Evolutionary conservation across 163 green algal species (phyloP).

Genomic region (Picocystis sp.): DNA sequence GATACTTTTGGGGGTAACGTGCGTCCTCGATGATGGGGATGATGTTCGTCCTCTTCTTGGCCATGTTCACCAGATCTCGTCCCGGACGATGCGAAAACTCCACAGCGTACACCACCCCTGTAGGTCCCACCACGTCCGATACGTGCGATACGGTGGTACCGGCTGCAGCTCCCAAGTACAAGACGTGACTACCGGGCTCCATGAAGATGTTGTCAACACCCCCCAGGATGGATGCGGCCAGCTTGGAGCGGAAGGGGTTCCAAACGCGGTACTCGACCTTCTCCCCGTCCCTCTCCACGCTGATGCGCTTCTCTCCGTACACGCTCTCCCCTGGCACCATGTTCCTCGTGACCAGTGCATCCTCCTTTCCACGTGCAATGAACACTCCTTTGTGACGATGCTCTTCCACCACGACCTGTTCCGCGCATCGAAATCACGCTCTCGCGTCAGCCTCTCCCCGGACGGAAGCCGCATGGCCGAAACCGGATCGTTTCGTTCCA

Average conservation of each 20-base stretch:
- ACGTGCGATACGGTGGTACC: slow-evolving; percentile 84
- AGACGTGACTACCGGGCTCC: slow-evolving; percentile 80
- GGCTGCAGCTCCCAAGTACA: slow-evolving; percentile 91
- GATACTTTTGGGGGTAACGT: slow-evolving; percentile 92
- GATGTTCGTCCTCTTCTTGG: slow-evolving; percentile 98
- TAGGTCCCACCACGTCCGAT: slow-evolving; percentile 85
- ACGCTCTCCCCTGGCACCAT: slow-evolving; percentile 88
- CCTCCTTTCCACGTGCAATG: slow-evolving; percentile 96
- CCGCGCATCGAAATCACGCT: slow-evolving; percentile 4
- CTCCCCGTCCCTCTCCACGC: slow-evolving; percentile 60
- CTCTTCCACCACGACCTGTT: slow-evolving; percentile 67
- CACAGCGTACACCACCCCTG: slow-evolving; percentile 91
- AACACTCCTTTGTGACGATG: slow-evolving; percentile 93
- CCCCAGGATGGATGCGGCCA: slow-evolving; percentile 89
- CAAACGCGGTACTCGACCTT: slow-evolving; percentile 99
- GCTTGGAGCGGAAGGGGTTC: slow-evolving; percentile 99
- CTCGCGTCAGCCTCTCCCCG: not conserved
- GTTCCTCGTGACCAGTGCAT: slow-evolving; percentile 40
- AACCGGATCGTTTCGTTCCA: not conserved
- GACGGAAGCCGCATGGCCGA: not conserved
- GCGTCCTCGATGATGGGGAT: slow-evolving; percentile 99
- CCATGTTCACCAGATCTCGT: slow-evolving; percentile 99
- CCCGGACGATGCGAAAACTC: slow-evolving; percentile 94
- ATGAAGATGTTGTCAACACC: slow-evolving; percentile 99
- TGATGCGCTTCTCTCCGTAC: slow-evolving; percentile 96